phyloP scores from a whole-genome alignment of 805 yeast genomes.

The Starmera dryadoides region DNA sequence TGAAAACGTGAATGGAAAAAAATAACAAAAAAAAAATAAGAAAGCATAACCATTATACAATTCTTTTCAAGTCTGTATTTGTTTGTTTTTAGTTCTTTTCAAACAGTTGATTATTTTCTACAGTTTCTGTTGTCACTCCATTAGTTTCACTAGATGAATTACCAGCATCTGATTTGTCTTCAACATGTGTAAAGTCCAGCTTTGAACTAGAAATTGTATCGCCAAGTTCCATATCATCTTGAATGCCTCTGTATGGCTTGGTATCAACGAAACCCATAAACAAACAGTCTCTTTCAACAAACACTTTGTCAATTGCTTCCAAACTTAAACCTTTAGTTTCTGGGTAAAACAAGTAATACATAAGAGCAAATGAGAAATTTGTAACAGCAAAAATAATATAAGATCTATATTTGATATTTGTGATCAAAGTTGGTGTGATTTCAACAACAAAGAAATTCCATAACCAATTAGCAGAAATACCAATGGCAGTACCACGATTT shows the following conservation, averaged over 20 bases:
- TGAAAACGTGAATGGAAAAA: no score
- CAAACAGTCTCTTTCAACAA: conserved; percentile 39
- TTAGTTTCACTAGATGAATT: no score
- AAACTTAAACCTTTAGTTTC: conserved; percentile 72
- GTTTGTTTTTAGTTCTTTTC: no score
- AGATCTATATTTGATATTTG: conserved; percentile 51
- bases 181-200: neutral
- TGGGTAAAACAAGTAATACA: conserved; percentile 63
- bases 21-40: no score
- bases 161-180: neutral
- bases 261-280: conserved; percentile 53
- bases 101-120: no score
- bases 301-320: conserved; percentile 64
- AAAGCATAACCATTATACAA: no score
- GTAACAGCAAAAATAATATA: conserved; percentile 63
- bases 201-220: neutral
- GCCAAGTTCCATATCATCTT: conserved; percentile 38
- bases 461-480: conserved; percentile 63
- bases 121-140: no score
- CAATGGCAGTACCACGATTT: conserved; percentile 53
- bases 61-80: no score
- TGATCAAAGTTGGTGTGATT: conserved; percentile 54
- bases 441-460: conserved; percentile 60
- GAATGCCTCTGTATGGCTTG: conserved; percentile 49
- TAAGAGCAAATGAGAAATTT: conserved; percentile 53